phyloP scores from a whole-genome alignment of 192 early-diverging fungal genomes.

The Dispira parvispora region DNA sequence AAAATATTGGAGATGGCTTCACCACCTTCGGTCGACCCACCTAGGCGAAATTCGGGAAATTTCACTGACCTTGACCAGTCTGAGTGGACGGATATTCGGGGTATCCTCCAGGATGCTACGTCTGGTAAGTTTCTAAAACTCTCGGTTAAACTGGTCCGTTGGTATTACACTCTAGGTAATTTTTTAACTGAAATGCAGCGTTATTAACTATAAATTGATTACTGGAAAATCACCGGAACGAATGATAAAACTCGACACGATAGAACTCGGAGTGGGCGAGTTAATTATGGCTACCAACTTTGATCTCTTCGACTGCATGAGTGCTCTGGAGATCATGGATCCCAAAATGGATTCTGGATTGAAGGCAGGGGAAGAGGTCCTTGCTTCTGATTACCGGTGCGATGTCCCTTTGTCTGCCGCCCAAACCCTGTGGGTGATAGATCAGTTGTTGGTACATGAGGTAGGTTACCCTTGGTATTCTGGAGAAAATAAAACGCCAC shows the following conservation, averaged over 20 bases:
- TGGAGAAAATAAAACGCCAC: no score
- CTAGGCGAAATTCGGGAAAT: no score
- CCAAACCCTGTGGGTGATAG: slow-evolving; percentile 6
- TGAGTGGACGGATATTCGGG: no score
- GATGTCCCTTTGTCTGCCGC: neutral
- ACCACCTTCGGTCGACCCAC: no score
- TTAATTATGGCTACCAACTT: neutral
- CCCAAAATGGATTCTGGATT: slow-evolving; percentile 11
- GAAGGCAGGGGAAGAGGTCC: neutral
- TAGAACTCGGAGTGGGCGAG: slow-evolving; percentile 3
- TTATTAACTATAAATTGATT: neutral
- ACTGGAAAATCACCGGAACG: neutral
- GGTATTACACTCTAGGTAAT: neutral
- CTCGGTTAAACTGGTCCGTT: no score
- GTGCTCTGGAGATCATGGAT: slow-evolving; percentile 11
- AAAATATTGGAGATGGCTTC: no score
- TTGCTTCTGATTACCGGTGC: neutral
- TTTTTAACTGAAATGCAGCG: neutral
- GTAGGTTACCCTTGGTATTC: neutral
- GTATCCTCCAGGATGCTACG: no score
- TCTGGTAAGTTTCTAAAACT: no score
- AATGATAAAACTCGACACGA: neutral
- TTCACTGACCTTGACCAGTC: no score
- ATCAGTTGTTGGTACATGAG: neutral
- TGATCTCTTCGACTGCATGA: slow-evolving; percentile 11